Conservation (phyloP, 768 basidiomycete species). For the Suillus subluteus region DNA sequence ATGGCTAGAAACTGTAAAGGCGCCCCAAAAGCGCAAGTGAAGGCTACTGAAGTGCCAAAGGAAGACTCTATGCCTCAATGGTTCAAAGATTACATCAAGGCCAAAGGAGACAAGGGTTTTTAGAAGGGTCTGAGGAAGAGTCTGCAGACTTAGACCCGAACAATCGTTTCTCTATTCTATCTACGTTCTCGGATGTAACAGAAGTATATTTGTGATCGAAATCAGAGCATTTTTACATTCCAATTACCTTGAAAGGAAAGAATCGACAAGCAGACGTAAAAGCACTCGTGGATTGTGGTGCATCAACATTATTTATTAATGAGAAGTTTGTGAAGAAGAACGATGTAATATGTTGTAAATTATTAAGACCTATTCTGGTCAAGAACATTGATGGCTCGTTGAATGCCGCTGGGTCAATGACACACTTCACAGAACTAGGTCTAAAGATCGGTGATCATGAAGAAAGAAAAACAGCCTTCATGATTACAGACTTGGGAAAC, state of each 20-base stretch:
- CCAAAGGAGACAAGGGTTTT: too few relatives aligned
- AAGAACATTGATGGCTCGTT: not conserved
- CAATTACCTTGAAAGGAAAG: not conserved
- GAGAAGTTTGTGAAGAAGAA: not conserved
- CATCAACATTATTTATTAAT: not conserved
- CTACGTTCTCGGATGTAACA: too few relatives aligned
- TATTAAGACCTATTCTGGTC: not conserved
- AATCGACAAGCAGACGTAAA: not conserved
- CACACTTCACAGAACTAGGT: not conserved
- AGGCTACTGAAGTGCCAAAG: too few relatives aligned
- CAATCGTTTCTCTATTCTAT: too few relatives aligned
- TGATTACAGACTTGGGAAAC: not conserved
- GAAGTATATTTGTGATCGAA: too few relatives aligned
- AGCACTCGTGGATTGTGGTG: not conserved
- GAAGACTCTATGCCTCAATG: too few relatives aligned
- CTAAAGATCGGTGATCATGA: not conserved
- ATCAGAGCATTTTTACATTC: not conserved
- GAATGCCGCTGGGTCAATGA: not conserved
- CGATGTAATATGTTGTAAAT: fast-evolving
- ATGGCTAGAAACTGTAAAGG: too few relatives aligned
- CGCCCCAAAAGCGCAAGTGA: too few relatives aligned
- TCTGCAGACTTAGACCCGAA: too few relatives aligned
- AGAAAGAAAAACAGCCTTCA: not conserved
- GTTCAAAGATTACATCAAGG: too few relatives aligned
- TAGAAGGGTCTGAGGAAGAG: too few relatives aligned